Evolutionary conservation across 2,329 filamentous ascomycete genomes (phyloP).

Genomic region (Stromatinia cepivora): DNA sequence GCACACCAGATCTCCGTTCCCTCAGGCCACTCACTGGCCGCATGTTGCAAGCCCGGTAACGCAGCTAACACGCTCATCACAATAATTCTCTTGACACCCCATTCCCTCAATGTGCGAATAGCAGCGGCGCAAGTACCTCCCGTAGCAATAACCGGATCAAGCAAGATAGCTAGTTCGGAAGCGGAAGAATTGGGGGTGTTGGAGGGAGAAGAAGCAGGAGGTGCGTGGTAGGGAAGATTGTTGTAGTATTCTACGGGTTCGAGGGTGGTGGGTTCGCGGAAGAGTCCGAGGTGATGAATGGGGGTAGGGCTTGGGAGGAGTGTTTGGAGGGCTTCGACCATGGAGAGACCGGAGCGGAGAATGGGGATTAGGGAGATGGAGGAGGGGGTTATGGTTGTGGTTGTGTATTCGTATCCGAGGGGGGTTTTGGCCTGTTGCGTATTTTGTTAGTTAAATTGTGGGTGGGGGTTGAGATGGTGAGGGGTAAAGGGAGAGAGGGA

Average conservation of each 20-base stretch:
- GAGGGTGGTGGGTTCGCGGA: slow-evolving; percentile 83
- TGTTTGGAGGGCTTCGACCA: slow-evolving; percentile 84
- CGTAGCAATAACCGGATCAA: slow-evolving; percentile 92
- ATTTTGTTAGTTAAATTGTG: slow-evolving; percentile 18
- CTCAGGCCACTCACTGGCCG: slow-evolving; percentile 76
- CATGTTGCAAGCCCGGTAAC: slow-evolving; percentile 65
- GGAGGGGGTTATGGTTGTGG: slow-evolving; percentile 59
- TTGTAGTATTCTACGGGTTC: slow-evolving; percentile 97
- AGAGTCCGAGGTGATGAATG: slow-evolving; percentile 91
- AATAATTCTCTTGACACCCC: slow-evolving; percentile 82
- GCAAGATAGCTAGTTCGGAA: slow-evolving; percentile 72
- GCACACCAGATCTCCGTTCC: slow-evolving; percentile 80
- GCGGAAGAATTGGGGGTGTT: slow-evolving; percentile 43
- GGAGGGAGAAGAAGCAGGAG: slow-evolving; percentile 45
- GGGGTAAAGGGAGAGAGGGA: neutral
- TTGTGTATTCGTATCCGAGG: slow-evolving; percentile 73
- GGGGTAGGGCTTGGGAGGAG: slow-evolving; percentile 79
- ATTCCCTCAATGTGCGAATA: slow-evolving; percentile 84
- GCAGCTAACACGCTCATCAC: slow-evolving; percentile 76
- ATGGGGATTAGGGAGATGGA: slow-evolving; percentile 83
- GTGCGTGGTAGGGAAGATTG: slow-evolving; percentile 77
- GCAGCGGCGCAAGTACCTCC: slow-evolving; percentile 87
- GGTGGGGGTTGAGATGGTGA: neutral
- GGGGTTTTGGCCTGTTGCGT: slow-evolving; percentile 68
- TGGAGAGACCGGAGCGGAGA: slow-evolving; percentile 85